Percentiles rank a stretch among this genome's conserved stretches.
Evolutionary conservation across 2,329 filamentous ascomycete genomes (phyloP).

Genomic region (Albophoma yamanashiensis): DNA sequence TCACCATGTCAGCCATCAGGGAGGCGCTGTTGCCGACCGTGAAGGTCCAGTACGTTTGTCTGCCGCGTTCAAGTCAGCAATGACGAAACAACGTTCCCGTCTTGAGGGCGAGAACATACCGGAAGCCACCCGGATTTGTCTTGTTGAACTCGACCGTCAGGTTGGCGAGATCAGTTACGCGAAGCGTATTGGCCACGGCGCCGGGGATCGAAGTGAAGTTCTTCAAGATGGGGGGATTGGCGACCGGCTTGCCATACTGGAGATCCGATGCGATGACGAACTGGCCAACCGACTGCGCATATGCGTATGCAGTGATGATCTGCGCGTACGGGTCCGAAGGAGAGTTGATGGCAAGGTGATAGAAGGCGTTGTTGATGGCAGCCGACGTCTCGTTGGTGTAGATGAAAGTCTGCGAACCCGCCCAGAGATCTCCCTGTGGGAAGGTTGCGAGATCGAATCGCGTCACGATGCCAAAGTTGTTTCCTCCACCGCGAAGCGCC

Average conservation of each 20-base stretch:
- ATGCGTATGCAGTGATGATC: slow-evolving; percentile 11
- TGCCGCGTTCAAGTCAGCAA: not conserved
- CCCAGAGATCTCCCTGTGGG: slow-evolving; percentile 25
- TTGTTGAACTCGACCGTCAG: slow-evolving; percentile 11
- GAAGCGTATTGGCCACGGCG: slow-evolving; percentile 8
- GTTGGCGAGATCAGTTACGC: slow-evolving; percentile 6
- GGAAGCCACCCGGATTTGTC: slow-evolving; percentile 12
- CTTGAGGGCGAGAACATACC: slow-evolving; percentile 5
- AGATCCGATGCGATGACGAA: slow-evolving; percentile 11
- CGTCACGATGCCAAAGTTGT: slow-evolving; percentile 45
- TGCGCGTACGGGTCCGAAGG: slow-evolving; percentile 11
- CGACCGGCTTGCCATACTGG: slow-evolving; percentile 8
- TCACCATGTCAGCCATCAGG: slow-evolving; percentile 11
- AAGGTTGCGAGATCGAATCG: slow-evolving; percentile 33
- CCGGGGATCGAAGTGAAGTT: slow-evolving; percentile 11
- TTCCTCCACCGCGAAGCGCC: slow-evolving; percentile 44
- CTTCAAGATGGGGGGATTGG: slow-evolving; percentile 8
- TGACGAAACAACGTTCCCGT: no score
- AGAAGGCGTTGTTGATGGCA: slow-evolving; percentile 11
- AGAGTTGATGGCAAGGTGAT: slow-evolving; percentile 9
- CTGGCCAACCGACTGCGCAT: slow-evolving; percentile 5
- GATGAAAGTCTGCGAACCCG: slow-evolving; percentile 19
- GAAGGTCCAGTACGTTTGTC: slow-evolving; percentile 12
- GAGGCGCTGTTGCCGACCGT: slow-evolving; percentile 7
- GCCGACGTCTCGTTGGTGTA: slow-evolving; percentile 13